Conservation (phyloP, 192 early-diverging fungal genomes). For the Podila minutissima region DNA sequence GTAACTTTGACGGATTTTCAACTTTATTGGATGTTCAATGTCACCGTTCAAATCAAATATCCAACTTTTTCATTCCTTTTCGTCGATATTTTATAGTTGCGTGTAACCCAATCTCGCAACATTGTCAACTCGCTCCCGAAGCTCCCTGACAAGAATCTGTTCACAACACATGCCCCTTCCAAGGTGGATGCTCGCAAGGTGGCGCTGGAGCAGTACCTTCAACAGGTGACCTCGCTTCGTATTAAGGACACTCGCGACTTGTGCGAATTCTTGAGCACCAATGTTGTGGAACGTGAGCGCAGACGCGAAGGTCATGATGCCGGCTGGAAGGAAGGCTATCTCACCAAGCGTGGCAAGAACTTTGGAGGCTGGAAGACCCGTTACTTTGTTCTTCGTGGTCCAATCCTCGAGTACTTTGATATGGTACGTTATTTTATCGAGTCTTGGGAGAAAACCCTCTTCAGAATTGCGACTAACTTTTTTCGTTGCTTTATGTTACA, state of each 20-base stretch:
- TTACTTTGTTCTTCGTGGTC: constrained; percentile 79
- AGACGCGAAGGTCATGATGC: neutral
- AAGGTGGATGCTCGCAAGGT: constrained; percentile 90
- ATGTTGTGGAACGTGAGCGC: constrained; percentile 61
- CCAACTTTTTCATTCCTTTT: neutral
- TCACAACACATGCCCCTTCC: constrained; percentile 80
- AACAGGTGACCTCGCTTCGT: constrained; percentile 70
- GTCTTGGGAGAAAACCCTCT: neutral
- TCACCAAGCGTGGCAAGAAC: constrained; percentile 94
- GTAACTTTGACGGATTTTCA: constrained; percentile 47
- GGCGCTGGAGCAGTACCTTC: constrained; percentile 86
- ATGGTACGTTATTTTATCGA: constrained; percentile 55
- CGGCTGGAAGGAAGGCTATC: constrained; percentile 80
- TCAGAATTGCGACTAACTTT: constrained; percentile 5
- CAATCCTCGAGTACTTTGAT: constrained; percentile 86
- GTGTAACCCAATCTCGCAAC: constrained; percentile 50
- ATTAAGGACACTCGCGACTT: constrained; percentile 70
- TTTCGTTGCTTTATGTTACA: neutral
- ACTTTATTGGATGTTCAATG: neutral
- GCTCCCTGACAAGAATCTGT: constrained; percentile 87
- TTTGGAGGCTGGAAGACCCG: constrained; percentile 98
- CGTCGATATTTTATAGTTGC: constrained; percentile 27
- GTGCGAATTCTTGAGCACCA: constrained; percentile 81
- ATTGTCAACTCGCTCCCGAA: constrained; percentile 70
- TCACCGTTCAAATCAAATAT: too few relatives aligned